These are phyloP conservation scores for Melampsora americana DNA, from an alignment of 1,284 basidiomycete species.

Conservation along the genomic window DNA sequence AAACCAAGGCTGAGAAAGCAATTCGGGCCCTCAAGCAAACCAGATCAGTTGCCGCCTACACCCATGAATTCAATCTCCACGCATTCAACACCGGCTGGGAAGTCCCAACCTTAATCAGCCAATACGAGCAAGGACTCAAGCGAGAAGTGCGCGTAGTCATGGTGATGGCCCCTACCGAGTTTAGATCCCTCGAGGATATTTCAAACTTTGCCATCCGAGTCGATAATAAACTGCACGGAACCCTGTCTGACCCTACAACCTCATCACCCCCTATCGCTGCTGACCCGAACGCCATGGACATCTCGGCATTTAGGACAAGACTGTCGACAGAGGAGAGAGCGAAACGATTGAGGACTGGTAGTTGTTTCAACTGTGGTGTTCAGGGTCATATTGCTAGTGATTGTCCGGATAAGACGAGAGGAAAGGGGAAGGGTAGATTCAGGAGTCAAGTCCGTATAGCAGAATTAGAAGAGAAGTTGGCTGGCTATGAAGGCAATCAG, in stretches of 20 bases:
- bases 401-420: not conserved
- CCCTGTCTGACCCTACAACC: not conserved
- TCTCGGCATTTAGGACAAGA: not conserved
- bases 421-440: not conserved
- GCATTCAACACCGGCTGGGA: constrained; percentile 3
- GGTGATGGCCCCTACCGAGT: too few species aligned
- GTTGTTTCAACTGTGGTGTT: not conserved
- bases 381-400: not conserved
- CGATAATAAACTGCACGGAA: constrained; percentile 9
- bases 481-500: not conserved
- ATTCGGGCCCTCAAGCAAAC: not conserved
- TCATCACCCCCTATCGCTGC: not conserved
- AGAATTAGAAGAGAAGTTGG: not conserved
- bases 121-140: not conserved
- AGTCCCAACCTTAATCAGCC: not conserved
- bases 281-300: not conserved
- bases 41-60: constrained; percentile 9
- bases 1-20: too few species aligned
- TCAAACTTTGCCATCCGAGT: too few species aligned
- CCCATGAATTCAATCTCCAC: constrained; percentile 13
- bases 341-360: not conserved
- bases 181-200: too few species aligned
- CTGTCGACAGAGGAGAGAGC: not conserved
- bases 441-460: not conserved
- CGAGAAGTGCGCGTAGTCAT: too few species aligned